phyloP scores from a whole-genome alignment of 1,139 yeast species.

The Blastobotrys apis region DNA sequence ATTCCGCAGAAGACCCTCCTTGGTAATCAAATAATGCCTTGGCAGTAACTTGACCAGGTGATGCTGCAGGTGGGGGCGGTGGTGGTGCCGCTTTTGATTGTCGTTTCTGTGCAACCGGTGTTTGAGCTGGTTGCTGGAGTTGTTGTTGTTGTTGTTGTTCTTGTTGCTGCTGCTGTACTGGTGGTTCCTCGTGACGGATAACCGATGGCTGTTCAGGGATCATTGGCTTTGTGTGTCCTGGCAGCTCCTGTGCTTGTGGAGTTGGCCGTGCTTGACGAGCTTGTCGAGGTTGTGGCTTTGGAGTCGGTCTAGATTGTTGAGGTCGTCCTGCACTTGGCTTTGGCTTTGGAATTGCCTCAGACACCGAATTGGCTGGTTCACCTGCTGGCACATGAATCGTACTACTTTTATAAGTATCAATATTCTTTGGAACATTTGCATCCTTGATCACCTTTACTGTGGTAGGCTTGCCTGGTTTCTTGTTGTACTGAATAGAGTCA shows the following conservation, averaged over 20 bases:
- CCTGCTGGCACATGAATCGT: slow-evolving; percentile 81
- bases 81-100: slow-evolving; percentile 37
- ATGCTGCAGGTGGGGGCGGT: slow-evolving; percentile 63
- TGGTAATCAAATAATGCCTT: slow-evolving; percentile 86
- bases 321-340: slow-evolving; percentile 27
- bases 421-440: slow-evolving; percentile 54
- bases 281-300: slow-evolving; percentile 27
- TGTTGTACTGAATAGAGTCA: slow-evolving; percentile 72
- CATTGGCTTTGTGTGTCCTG: slow-evolving; percentile 12
- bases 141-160: neutral
- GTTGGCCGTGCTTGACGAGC: slow-evolving; percentile 12
- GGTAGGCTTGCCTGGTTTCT: slow-evolving; percentile 79
- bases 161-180: slow-evolving; percentile 3
- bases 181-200: slow-evolving; percentile 5
- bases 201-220: slow-evolving; percentile 17
- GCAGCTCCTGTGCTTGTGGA: slow-evolving; percentile 9
- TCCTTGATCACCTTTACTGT: slow-evolving; percentile 64
- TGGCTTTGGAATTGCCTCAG: slow-evolving; percentile 68
- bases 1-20: slow-evolving; percentile 78
- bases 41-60: slow-evolving; percentile 71
- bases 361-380: slow-evolving; percentile 62
- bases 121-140: slow-evolving; percentile 19
- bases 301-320: slow-evolving; percentile 13
- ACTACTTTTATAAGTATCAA: slow-evolving; percentile 81
- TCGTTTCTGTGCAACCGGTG: slow-evolving; percentile 20